A percentile compares a stretch with the other conserved stretches of the same genome.
These are phyloP conservation scores for Pleodorina starrii DNA, from an alignment of 139 green algal genomes.

Conservation along the genomic window DNA sequence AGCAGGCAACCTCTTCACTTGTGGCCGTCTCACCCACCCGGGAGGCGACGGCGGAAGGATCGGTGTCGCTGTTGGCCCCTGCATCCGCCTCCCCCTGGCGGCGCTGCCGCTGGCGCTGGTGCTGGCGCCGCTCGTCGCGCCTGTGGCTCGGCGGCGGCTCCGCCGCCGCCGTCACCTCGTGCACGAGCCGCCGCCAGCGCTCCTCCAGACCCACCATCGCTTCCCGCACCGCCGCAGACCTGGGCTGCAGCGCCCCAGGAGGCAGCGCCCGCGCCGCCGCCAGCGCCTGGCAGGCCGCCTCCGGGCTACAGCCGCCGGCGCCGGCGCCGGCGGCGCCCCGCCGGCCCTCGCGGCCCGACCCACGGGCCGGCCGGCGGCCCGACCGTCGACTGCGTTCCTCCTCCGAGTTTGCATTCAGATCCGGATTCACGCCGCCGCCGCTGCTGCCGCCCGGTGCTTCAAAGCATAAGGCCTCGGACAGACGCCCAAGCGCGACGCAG, in stretches of 20 bases:
- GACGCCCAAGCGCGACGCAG: not conserved
- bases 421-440: too few relatives aligned
- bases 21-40: too few relatives aligned
- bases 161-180: not conserved
- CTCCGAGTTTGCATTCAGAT: too few relatives aligned
- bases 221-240: not conserved
- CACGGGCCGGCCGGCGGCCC: too few relatives aligned
- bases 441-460: not conserved
- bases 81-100: not conserved
- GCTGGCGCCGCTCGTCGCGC: not conserved
- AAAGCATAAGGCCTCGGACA: not conserved
- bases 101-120: not conserved
- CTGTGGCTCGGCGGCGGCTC: not conserved
- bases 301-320: not conserved
- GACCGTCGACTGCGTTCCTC: too few relatives aligned
- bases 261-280: not conserved
- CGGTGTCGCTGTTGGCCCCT: not conserved
- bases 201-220: not conserved
- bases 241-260: not conserved
- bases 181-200: not conserved
- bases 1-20: too few relatives aligned
- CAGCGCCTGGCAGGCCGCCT: not conserved
- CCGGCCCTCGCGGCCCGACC: not conserved
- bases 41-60: too few relatives aligned
- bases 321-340: not conserved